Percentiles rank a stretch among this genome's conserved stretches.
phyloP scores from a whole-genome alignment of 495 filamentous ascomycete genomes.

The Hypoxylon intermedium region DNA sequence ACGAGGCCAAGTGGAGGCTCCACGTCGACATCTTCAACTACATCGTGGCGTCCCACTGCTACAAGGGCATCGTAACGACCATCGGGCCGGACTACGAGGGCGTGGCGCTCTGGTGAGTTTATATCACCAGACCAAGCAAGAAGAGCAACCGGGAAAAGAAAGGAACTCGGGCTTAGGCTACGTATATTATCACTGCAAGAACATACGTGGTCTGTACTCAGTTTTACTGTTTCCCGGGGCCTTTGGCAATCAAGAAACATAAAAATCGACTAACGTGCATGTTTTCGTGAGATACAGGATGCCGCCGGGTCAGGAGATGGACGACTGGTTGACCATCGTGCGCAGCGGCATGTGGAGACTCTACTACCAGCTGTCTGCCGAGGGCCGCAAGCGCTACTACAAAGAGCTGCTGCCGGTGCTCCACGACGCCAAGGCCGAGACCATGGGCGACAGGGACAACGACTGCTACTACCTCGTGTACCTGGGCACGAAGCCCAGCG shows the following conservation, averaged over 20 bases:
- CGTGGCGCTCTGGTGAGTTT: constrained; percentile 77
- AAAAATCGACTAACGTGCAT: constrained; percentile 23
- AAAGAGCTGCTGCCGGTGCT: constrained; percentile 77
- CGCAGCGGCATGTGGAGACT: constrained; percentile 76
- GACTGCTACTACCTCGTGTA: constrained; percentile 80
- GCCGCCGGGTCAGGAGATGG: constrained; percentile 75
- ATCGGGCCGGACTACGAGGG: constrained; percentile 76
- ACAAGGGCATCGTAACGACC: constrained; percentile 73
- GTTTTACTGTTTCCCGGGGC: constrained; percentile 26
- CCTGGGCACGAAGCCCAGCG: constrained; percentile 71
- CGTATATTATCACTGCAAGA: constrained; percentile 16
- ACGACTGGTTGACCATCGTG: constrained; percentile 71
- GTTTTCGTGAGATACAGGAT: constrained; percentile 60
- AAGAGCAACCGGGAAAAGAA: constrained; percentile 22
- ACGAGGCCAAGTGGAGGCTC: constrained; percentile 73
- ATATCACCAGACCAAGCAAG: constrained; percentile 25
- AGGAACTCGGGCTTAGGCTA: constrained; percentile 23
- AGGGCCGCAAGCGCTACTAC: constrained; percentile 76
- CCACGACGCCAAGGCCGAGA: constrained; percentile 70
- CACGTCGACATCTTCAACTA: constrained; percentile 77
- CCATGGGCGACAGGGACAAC: constrained; percentile 68
- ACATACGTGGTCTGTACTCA: constrained; percentile 15
- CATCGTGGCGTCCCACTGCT: constrained; percentile 72
- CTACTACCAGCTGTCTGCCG: constrained; percentile 70
- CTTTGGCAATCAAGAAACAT: constrained; percentile 11